Percentiles rank a stretch among this genome's conserved stretches.
These are phyloP conservation scores for Amaranthus palmeri DNA, from an alignment of 148 eudicot genomes.

Conservation along the genomic window DNA sequence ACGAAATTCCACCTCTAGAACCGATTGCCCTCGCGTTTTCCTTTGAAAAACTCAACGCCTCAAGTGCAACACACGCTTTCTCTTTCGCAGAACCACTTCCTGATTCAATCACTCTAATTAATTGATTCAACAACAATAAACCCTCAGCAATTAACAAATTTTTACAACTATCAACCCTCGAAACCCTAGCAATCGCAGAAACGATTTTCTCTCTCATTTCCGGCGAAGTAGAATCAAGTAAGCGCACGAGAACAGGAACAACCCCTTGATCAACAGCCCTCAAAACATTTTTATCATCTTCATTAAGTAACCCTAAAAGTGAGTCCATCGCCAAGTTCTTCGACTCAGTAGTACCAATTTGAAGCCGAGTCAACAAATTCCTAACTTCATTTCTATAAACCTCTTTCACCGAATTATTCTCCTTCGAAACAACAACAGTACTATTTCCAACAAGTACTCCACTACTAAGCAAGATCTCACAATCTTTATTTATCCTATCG, in stretches of 20 bases:
- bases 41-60: slow-evolving; percentile 40
- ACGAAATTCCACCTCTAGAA: slow-evolving; percentile 74
- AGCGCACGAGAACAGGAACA: slow-evolving; percentile 60
- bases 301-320: slow-evolving; percentile 37
- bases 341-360: slow-evolving; percentile 57
- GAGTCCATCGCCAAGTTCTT: slow-evolving; percentile 51
- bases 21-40: slow-evolving; percentile 85
- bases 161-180: slow-evolving; percentile 54
- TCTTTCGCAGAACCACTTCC: slow-evolving; percentile 67
- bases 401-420: slow-evolving; percentile 27
- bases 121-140: slow-evolving; percentile 47
- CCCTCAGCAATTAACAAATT: slow-evolving; percentile 65
- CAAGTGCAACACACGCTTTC: slow-evolving; percentile 61
- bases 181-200: slow-evolving; percentile 55
- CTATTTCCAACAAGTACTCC: slow-evolving; percentile 30
- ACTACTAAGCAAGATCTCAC: slow-evolving; percentile 40
- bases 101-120: slow-evolving; percentile 64
- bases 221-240: slow-evolving; percentile 53
- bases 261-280: slow-evolving; percentile 78
- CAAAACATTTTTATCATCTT: slow-evolving; percentile 66
- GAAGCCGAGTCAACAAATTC: slow-evolving; percentile 61
- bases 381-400: slow-evolving; percentile 39
- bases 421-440: slow-evolving; percentile 12
- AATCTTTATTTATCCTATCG: slow-evolving; percentile 45
- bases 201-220: slow-evolving; percentile 71